Conservation (phyloP, 352 stramenopile genomes). For the Pythium graminicola region DNA sequence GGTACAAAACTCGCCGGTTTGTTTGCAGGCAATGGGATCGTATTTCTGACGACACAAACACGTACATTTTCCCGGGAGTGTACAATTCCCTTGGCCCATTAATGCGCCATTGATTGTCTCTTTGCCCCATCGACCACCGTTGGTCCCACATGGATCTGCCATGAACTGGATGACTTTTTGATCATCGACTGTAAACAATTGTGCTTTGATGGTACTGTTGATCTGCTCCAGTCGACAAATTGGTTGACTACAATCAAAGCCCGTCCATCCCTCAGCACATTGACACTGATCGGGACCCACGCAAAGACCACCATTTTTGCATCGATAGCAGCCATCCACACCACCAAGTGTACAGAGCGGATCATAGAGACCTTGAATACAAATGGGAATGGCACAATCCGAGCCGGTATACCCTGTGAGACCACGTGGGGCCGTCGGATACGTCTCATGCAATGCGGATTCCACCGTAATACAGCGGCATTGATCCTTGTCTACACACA, state of each 20-base stretch:
- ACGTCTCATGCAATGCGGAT: conserved; percentile 74
- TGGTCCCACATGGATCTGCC: conserved; percentile 89
- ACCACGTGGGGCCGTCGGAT: conserved; percentile 63
- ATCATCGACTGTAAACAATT: conserved; percentile 94
- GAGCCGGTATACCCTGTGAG: conserved; percentile 91
- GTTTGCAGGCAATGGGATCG: conserved; percentile 52
- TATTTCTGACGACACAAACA: conserved; percentile 88
- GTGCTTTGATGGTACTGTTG: conserved; percentile 49
- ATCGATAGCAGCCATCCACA: conserved; percentile 92
- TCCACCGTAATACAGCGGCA: conserved; percentile 89
- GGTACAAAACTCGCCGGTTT: conserved; percentile 71
- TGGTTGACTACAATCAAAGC: conserved; percentile 92
- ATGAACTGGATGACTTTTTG: conserved; percentile 90
- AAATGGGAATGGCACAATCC: conserved; percentile 94
- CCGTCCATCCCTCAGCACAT: conserved; percentile 90
- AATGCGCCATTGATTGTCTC: conserved; percentile 62
- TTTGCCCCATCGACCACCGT: conserved; percentile 65
- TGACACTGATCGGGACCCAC: conserved; percentile 86
- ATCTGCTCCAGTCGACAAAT: conserved; percentile 74
- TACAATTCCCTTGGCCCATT: conserved; percentile 91
- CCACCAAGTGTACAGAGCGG: conserved; percentile 68
- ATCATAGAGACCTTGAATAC: conserved; percentile 93
- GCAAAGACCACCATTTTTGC: conserved; percentile 91
- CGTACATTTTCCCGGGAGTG: conserved; percentile 84
- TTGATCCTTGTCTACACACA: conserved; percentile 90